A percentile compares a stretch with the other conserved stretches of the same genome.
phyloP scores from a whole-genome alignment of 2,329 filamentous ascomycete genomes.

The Fusarium guadeloupense region DNA sequence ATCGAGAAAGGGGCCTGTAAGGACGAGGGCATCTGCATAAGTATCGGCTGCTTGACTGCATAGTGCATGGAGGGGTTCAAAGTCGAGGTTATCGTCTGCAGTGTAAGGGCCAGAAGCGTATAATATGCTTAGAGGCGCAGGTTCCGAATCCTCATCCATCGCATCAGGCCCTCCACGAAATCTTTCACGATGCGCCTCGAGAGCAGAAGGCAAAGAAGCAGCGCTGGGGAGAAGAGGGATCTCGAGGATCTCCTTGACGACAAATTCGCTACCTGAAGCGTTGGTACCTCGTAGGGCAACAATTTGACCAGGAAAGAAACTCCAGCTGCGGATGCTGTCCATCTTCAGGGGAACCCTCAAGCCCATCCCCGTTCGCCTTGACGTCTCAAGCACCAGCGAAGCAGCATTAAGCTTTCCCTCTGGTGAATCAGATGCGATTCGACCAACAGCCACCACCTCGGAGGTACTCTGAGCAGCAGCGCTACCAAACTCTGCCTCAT shows the following conservation, averaged over 20 bases:
- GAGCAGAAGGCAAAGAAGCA: constrained; percentile 71
- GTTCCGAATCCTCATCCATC: constrained; percentile 62
- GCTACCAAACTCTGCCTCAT: constrained; percentile 85
- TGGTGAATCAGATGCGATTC: constrained; percentile 87
- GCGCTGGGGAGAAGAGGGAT: constrained; percentile 79
- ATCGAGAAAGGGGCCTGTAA: constrained; percentile 90
- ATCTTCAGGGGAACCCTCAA: constrained; percentile 83
- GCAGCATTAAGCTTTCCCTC: constrained; percentile 88
- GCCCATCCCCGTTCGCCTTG: constrained; percentile 83
- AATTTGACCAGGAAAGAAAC: constrained; percentile 95
- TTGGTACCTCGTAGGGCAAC: constrained; percentile 89
- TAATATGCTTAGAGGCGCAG: constrained; percentile 77
- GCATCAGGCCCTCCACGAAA: constrained; percentile 71
- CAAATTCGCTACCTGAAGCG: constrained; percentile 83
- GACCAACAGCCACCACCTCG: constrained; percentile 88
- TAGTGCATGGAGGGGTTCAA: constrained; percentile 83
- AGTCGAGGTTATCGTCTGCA: constrained; percentile 89
- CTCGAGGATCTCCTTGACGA: constrained; percentile 78
- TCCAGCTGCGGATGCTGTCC: constrained; percentile 71
- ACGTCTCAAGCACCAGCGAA: constrained; percentile 88
- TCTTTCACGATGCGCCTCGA: constrained; percentile 75
- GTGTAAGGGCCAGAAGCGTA: constrained; percentile 91
- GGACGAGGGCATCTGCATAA: constrained; percentile 79
- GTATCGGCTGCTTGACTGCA: constrained; percentile 79
- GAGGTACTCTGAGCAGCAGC: constrained; percentile 85